These are phyloP conservation scores for Colletotrichum graminicola DNA, from an alignment of 2,329 filamentous ascomycete species.

Conservation along the genomic window DNA sequence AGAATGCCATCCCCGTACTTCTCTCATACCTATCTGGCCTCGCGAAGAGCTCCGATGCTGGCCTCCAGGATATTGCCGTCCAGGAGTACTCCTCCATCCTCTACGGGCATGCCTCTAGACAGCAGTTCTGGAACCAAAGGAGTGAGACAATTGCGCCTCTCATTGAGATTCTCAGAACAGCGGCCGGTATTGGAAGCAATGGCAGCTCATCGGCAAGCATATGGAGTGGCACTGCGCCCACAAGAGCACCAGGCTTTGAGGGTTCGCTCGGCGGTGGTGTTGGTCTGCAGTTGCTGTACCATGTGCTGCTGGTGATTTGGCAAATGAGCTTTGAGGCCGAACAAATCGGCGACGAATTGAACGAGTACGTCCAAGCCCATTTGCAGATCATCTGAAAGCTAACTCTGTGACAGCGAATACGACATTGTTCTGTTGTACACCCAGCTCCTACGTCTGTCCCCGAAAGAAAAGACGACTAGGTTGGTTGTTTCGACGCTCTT, in stretches of 20 bases:
- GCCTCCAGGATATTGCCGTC: constrained; percentile 94
- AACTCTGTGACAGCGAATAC: constrained; percentile 75
- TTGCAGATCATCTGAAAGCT: not conserved
- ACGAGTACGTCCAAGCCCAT: constrained; percentile 73
- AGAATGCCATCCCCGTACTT: constrained; percentile 82
- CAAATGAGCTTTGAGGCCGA: constrained; percentile 95
- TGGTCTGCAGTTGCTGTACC: constrained; percentile 92
- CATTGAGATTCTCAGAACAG: constrained; percentile 83
- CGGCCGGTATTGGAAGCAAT: constrained; percentile 78
- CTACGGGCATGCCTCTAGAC: constrained; percentile 78
- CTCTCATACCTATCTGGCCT: constrained; percentile 89
- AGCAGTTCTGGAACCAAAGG: constrained; percentile 91
- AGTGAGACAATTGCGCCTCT: constrained; percentile 87
- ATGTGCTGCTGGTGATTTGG: constrained; percentile 94
- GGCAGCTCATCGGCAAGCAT: constrained; percentile 70
- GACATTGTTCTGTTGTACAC: constrained; percentile 92
- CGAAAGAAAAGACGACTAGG: constrained; percentile 97
- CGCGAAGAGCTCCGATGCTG: constrained; percentile 86
- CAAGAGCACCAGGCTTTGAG: constrained; percentile 72
- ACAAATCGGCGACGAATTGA: constrained; percentile 78
- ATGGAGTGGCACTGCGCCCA: constrained; percentile 68
- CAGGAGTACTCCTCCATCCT: constrained; percentile 90
- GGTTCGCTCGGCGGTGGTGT: constrained; percentile 81
- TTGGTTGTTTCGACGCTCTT: constrained; percentile 89
- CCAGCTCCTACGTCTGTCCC: constrained; percentile 90